A percentile compares a stretch with the other conserved stretches of the same genome.
Conservation (phyloP, 2,329 filamentous ascomycete species). For the Fusarium denticulatum region DNA sequence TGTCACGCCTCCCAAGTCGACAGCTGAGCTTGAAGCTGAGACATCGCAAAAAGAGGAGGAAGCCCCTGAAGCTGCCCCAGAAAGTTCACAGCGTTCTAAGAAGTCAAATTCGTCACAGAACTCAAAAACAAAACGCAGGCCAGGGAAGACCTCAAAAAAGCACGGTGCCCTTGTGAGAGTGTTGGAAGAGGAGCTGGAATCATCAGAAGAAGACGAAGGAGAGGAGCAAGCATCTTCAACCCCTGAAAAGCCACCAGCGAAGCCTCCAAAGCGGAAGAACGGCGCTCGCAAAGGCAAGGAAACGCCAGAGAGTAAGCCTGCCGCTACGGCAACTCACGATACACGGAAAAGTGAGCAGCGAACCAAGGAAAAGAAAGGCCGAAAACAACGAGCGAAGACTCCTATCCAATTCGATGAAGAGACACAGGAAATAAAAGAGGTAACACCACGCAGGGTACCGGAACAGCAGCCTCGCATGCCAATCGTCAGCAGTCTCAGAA, state of each 20-base stretch:
- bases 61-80: not conserved
- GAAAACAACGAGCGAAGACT: conserved; percentile 49
- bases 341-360: not conserved
- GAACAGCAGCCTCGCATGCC: conserved; percentile 1
- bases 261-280: not conserved
- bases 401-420: conserved; percentile 48
- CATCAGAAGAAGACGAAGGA: not conserved
- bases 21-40: not conserved
- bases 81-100: not conserved
- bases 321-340: not conserved
- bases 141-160: not conserved
- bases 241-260: not conserved
- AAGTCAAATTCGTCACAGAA: not conserved
- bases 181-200: not conserved
- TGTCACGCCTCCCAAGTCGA: conserved; percentile 34
- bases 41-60: not conserved
- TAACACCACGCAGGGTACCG: not conserved
- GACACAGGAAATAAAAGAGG: conserved; percentile 42
- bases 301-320: not conserved
- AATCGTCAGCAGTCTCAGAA: conserved; percentile 26
- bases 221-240: not conserved
- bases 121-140: not conserved
- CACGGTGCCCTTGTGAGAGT: not conserved
- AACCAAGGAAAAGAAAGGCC: conserved; percentile 35
- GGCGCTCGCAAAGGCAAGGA: not conserved